phyloP scores from a whole-genome alignment of 2,329 filamentous ascomycete species.

The Zarea fungicola region DNA sequence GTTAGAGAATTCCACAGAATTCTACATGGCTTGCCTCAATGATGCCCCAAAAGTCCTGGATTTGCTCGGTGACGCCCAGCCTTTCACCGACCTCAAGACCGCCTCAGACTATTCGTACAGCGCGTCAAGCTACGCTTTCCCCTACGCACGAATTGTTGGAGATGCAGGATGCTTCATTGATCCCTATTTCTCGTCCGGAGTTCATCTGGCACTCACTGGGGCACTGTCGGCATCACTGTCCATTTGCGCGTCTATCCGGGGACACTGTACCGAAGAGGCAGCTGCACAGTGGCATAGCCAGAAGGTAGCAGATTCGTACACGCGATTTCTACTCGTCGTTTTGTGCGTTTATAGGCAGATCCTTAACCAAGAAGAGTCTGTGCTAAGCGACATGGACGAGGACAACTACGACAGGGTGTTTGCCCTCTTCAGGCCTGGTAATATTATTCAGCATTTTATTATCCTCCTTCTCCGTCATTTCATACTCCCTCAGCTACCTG shows the following conservation, averaged over 20 bases:
- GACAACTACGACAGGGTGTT: slow-evolving; percentile 39
- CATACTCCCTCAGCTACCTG: not conserved
- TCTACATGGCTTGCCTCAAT: slow-evolving; percentile 31
- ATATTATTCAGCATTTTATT: no score
- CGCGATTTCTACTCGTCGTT: slow-evolving; percentile 41
- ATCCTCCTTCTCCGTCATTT: no score
- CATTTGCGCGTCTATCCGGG: slow-evolving; percentile 33
- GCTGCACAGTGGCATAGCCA: slow-evolving; percentile 38
- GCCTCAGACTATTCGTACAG: slow-evolving; percentile 47
- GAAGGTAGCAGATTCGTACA: slow-evolving; percentile 41
- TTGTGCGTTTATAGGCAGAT: slow-evolving; percentile 24
- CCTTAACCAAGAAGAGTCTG: slow-evolving; percentile 26
- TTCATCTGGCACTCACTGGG: slow-evolving; percentile 39
- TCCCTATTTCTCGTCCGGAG: slow-evolving; percentile 43
- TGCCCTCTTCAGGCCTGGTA: slow-evolving; percentile 34
- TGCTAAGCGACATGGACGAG: slow-evolving; percentile 38
- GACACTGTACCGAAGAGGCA: slow-evolving; percentile 31
- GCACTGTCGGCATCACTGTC: slow-evolving; percentile 41
- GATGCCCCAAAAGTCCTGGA: slow-evolving; percentile 24
- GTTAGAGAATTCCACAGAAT: slow-evolving; percentile 20
- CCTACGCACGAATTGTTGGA: slow-evolving; percentile 35
- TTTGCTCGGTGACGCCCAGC: slow-evolving; percentile 27
- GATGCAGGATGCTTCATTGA: slow-evolving; percentile 47
- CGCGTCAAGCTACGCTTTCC: slow-evolving; percentile 35
- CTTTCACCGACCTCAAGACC: slow-evolving; percentile 33